Evolutionary conservation across 306 rosid species (phyloP).

Genomic region (Alnus rubra): DNA sequence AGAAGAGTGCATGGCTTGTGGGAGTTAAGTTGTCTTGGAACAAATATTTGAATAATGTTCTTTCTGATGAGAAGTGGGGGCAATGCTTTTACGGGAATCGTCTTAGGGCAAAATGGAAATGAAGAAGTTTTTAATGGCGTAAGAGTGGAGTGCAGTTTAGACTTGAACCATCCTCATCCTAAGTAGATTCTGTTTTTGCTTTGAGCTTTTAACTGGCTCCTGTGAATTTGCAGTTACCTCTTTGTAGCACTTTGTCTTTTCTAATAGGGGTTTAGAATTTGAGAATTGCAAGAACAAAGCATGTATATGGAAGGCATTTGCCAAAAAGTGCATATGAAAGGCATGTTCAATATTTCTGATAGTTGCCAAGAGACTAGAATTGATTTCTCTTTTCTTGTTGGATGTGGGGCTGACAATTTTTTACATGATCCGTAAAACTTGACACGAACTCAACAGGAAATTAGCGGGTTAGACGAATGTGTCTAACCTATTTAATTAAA

Average conservation of each 20-base stretch:
- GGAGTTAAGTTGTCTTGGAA: conserved; percentile 27
- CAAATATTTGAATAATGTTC: not conserved
- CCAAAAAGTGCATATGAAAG: not conserved
- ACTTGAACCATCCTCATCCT: not conserved
- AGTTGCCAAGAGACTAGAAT: not conserved
- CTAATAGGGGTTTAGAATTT: not conserved
- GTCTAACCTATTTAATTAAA: no score
- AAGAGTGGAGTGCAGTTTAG: conserved; percentile 8
- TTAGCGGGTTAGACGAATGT: no score
- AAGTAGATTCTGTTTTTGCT: not conserved
- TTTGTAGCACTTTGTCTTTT: not conserved
- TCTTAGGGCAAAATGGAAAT: not conserved
- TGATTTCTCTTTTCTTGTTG: not conserved
- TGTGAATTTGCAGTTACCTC: not conserved
- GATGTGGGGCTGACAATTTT: not conserved
- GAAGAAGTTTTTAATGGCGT: not conserved
- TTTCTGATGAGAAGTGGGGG: not conserved
- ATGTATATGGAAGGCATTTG: not conserved
- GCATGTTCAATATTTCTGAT: not conserved
- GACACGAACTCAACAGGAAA: no score
- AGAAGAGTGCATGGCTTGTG: conserved; percentile 49
- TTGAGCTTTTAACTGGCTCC: not conserved
- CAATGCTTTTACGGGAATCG: not conserved
- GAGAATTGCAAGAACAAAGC: not conserved
- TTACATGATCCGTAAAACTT: no score